phyloP scores from a whole-genome alignment of 1,139 yeast genomes.

The Blastobotrys buckinghamii region DNA sequence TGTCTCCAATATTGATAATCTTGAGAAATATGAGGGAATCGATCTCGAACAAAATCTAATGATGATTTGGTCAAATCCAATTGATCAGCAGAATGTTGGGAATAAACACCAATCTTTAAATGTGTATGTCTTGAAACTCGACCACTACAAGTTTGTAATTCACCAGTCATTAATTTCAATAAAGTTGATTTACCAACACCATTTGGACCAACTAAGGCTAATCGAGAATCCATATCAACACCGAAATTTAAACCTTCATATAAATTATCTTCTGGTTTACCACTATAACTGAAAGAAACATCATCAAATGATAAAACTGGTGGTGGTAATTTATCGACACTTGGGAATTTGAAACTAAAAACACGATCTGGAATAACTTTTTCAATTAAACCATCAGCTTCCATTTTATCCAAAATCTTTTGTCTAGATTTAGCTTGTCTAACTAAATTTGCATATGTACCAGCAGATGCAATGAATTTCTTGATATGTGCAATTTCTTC shows the following conservation, averaged over 20 bases:
- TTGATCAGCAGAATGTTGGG: constrained; percentile 98
- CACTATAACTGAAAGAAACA: constrained; percentile 88
- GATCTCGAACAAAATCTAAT: constrained; percentile 92
- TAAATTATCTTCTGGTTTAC: constrained; percentile 78
- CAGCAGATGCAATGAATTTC: constrained; percentile 98
- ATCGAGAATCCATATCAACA: constrained; percentile 99
- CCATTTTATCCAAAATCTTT: constrained; percentile 99
- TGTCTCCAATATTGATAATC: constrained; percentile 99
- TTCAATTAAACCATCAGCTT: constrained; percentile 96
- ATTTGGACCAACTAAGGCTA: constrained; percentile 97
- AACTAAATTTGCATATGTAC: constrained; percentile 98
- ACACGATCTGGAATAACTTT: constrained; percentile 91
- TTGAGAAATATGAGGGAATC: constrained; percentile 82
- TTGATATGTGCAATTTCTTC: constrained; percentile 98
- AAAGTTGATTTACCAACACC: constrained; percentile 99
- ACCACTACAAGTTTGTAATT: constrained; percentile 80
- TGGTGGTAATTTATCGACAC: constrained; percentile 96
- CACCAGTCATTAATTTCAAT: constrained; percentile 95
- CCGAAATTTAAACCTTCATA: constrained; percentile 92
- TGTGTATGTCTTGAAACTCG: constrained; percentile 97
- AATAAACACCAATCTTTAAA: constrained; percentile 95
- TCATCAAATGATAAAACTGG: constrained; percentile 97
- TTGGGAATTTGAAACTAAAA: constrained; percentile 90
- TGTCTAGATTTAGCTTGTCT: constrained; percentile 99
- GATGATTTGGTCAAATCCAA: constrained; percentile 93